Evolutionary conservation across 2,329 filamentous ascomycete genomes (phyloP).

Genomic region (Venturia aucupariae): DNA sequence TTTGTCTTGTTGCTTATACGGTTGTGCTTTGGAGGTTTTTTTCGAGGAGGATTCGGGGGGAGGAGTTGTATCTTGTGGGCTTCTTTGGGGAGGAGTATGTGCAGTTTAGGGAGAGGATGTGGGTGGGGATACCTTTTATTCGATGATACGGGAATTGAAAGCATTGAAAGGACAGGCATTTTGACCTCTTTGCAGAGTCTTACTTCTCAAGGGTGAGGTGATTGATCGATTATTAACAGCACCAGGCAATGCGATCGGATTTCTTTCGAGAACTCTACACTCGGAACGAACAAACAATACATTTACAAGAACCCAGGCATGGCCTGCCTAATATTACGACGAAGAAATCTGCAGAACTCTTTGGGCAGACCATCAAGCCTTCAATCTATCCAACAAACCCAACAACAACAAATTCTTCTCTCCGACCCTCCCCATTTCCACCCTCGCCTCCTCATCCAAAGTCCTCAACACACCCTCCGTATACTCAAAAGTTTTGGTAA

Average conservation of each 20-base stretch:
- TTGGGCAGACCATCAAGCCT: neutral
- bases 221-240: too few relatives aligned
- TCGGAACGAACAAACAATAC: too few relatives aligned
- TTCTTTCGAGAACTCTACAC: too few relatives aligned
- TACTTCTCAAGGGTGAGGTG: too few relatives aligned
- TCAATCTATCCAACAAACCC: neutral
- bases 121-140: conserved; percentile 75
- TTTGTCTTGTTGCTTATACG: conserved; percentile 68
- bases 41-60: conserved; percentile 58
- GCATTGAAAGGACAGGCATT: neutral
- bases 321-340: too few relatives aligned
- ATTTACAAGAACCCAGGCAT: too few relatives aligned
- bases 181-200: too few relatives aligned
- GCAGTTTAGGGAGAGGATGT: conserved; percentile 60
- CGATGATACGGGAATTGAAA: neutral
- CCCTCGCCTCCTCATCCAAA: conserved; percentile 33
- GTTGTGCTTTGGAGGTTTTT: conserved; percentile 83
- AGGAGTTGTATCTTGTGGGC: conserved; percentile 65
- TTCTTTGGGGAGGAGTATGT: conserved; percentile 84
- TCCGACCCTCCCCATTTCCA: conserved; percentile 33
- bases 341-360: too few relatives aligned
- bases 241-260: too few relatives aligned
- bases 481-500: conserved; percentile 80
- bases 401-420: neutral
- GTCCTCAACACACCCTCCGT: conserved; percentile 51